These are phyloP conservation scores for Leucaena leucocephala DNA, from an alignment of 306 rosid genomes.

Conservation along the genomic window DNA sequence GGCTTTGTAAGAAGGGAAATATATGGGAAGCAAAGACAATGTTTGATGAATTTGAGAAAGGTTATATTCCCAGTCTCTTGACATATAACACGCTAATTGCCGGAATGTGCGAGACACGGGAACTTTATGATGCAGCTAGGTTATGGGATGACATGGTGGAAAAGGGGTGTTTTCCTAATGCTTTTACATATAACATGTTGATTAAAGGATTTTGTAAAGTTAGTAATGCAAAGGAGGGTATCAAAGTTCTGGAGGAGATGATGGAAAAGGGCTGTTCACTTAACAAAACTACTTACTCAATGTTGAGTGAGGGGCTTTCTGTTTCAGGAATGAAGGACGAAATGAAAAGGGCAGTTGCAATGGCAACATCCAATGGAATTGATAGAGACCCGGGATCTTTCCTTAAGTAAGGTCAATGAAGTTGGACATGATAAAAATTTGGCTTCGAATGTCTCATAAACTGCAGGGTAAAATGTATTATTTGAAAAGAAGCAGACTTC, in stretches of 20 bases:
- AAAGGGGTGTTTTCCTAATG: slow-evolving; percentile 59
- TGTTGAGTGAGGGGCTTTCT: slow-evolving; percentile 60
- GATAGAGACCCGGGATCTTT: slow-evolving; percentile 54
- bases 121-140: slow-evolving; percentile 76
- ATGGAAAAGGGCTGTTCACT: slow-evolving; percentile 57
- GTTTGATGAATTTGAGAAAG: slow-evolving; percentile 65
- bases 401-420: slow-evolving; percentile 37
- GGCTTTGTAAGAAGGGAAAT: slow-evolving; percentile 76
- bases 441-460: slow-evolving; percentile 25
- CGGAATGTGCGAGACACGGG: slow-evolving; percentile 76
- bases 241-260: slow-evolving; percentile 74
- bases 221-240: slow-evolving; percentile 63
- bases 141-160: slow-evolving; percentile 91
- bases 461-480: neutral
- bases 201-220: slow-evolving; percentile 71
- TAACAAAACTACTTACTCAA: slow-evolving; percentile 51
- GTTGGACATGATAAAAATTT: slow-evolving; percentile 47
- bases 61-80: slow-evolving; percentile 52
- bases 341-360: slow-evolving; percentile 45
- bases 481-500: neutral
- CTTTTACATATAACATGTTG: slow-evolving; percentile 67
- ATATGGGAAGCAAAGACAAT: slow-evolving; percentile 67
- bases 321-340: slow-evolving; percentile 44
- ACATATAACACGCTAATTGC: slow-evolving; percentile 69
- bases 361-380: slow-evolving; percentile 53